These are phyloP conservation scores for Puya raimondii DNA, from an alignment of 176 grass and related monocot species.

Conservation along the genomic window DNA sequence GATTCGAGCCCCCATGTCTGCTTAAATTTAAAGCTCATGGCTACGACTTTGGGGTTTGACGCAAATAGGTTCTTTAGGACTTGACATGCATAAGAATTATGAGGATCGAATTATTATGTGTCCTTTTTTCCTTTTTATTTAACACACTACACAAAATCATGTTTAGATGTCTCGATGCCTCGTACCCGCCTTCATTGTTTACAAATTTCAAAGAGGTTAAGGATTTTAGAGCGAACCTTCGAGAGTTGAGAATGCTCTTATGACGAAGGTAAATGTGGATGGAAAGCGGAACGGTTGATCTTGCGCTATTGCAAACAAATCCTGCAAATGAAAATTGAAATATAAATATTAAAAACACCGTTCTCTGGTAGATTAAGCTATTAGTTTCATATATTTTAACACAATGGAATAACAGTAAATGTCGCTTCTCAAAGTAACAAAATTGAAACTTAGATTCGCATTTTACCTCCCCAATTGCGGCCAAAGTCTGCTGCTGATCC, in stretches of 20 bases:
- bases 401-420: constrained; percentile 1
- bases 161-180: neutral
- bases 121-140: neutral
- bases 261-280: constrained; percentile 90
- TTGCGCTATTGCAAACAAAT: constrained; percentile 92
- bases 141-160: neutral
- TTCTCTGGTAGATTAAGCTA: too few species aligned
- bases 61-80: too few species aligned
- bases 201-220: neutral
- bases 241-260: constrained; percentile 91
- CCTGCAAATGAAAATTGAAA: constrained; percentile 35
- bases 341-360: constrained; percentile 5
- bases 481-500: constrained; percentile 75
- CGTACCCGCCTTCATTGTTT: neutral
- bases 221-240: constrained; percentile 50
- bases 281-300: constrained; percentile 98
- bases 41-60: too few species aligned
- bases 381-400: too few species aligned
- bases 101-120: neutral
- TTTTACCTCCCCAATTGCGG: constrained; percentile 84
- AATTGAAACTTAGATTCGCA: constrained; percentile 12
- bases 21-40: too few species aligned
- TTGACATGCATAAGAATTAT: too few species aligned
- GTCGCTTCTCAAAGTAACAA: neutral
- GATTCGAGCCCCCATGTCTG: too few species aligned